Evolutionary conservation across 1,139 yeast species (phyloP).

Genomic region (Meyerozyma carpophila): DNA sequence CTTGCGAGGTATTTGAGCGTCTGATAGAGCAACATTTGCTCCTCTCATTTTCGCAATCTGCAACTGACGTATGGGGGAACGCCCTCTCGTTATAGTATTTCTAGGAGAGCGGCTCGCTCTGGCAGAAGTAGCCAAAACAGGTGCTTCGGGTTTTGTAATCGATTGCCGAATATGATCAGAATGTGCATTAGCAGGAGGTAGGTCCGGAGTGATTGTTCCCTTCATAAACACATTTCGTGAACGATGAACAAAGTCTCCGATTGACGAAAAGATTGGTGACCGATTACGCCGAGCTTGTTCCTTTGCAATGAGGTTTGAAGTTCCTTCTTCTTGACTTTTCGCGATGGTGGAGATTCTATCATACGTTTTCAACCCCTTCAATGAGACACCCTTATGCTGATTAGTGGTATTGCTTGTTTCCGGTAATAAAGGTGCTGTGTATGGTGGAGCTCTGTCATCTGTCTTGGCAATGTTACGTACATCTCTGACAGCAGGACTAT

Average conservation of each 20-base stretch:
- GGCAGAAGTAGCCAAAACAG: neutral
- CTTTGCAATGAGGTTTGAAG: too few species aligned
- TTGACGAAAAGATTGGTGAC: neutral
- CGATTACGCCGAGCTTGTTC: neutral
- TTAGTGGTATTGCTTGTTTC: too few species aligned
- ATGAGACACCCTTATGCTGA: too few species aligned
- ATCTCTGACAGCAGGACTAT: neutral
- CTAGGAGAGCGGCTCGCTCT: neutral
- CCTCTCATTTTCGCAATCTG: neutral
- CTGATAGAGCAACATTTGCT: neutral
- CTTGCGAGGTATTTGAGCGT: neutral
- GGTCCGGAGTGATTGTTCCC: neutral
- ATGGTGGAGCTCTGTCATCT: too few species aligned
- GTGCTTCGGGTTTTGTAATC: neutral
- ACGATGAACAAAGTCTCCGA: slow-evolving; percentile 11
- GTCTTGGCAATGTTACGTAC: too few species aligned
- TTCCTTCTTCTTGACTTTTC: too few species aligned
- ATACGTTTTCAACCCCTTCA: too few species aligned
- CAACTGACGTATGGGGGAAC: neutral
- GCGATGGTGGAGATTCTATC: too few species aligned
- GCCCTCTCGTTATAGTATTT: neutral
- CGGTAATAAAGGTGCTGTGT: too few species aligned
- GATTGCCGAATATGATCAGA: neutral
- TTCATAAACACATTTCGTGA: slow-evolving; percentile 13
- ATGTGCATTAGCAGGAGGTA: neutral